Evolutionary conservation across 345 rosid genomes (phyloP), one percentile per base, ranked within the genome.

Genomic region (Murraya paniculata): DNA sequence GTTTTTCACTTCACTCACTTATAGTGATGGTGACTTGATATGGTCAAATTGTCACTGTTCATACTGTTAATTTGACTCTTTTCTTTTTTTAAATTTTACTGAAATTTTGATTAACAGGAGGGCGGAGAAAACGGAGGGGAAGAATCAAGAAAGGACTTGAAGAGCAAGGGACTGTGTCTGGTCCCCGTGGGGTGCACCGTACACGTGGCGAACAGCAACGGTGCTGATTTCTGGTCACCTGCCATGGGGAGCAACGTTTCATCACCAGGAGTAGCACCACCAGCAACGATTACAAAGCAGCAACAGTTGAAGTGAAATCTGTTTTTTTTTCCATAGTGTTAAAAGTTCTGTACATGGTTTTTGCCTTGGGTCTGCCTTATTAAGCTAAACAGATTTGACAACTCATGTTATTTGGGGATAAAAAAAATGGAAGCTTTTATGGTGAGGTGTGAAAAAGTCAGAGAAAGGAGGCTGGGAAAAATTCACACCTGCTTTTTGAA

Each of bases 181-280:
- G 97, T 91, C 55, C 97, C 97, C 1, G 80, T 89, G 76, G 92
- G 87, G 0, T 89, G 84, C 80, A 88, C 94, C 71, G 72, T 82
- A 38, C 93, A 88, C 80, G 92, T 91, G 83, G 92, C 82, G 6
- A 86, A 78, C 69, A 83, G 81, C 75, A 93, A 91, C 75, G 98
- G 99, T 22, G 97, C 97, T 16, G 97, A 95, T 90, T 89, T 86
- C 78, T 95, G 98, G 97, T 90, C 96, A 65, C 94, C 98, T 30
- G 89, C 89, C 5, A 87, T 64, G 85, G 83, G 80, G 53, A 84
- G 74, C 73, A 74, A 85, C 69, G 53, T 76, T 28, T 73, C 81
- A 56, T 58, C 76, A 50, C 39, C 77, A 71, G 58, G 81, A 24
- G 14, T 62, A 70, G 66, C 76, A 50, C 30, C 79, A 74, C 39